A percentile compares a stretch with the other conserved stretches of the same genome.
phyloP scores from a whole-genome alignment of 306 rosid species.

The Purshia tridentata region DNA sequence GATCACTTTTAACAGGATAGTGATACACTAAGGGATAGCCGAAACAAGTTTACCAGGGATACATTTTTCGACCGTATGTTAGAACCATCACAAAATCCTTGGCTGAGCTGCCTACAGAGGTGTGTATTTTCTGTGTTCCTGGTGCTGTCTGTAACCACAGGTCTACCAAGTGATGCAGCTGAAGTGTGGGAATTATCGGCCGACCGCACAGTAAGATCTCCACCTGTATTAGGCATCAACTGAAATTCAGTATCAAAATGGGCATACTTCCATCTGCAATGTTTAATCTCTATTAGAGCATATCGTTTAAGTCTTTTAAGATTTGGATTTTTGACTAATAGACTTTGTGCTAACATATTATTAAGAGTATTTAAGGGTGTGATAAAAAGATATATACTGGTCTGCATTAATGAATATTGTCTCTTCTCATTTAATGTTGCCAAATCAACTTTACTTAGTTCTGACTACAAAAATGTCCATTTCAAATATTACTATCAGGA shows the following conservation, averaged over 20 bases:
- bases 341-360: neutral
- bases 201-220: conserved; percentile 46
- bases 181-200: conserved; percentile 43
- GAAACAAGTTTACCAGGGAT: neutral
- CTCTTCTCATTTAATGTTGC: no score
- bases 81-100: conserved; percentile 66
- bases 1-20: neutral
- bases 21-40: neutral
- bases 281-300: no score
- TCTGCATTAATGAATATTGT: no score
- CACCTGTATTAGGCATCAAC: conserved; percentile 39
- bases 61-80: conserved; percentile 42
- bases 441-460: neutral
- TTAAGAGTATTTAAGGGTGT: no score
- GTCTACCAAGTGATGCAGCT: conserved; percentile 41
- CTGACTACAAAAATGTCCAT: neutral
- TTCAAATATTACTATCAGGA: neutral
- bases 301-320: no score
- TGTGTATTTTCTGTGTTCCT: conserved; percentile 21
- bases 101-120: conserved; percentile 53
- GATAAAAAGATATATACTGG: no score
- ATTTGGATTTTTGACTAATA: no score
- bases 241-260: conserved; percentile 7
- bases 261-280: no score
- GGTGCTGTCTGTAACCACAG: conserved; percentile 49